These are phyloP conservation scores for Leptomonas pyrrhocoris DNA, from an alignment of 208 protist species.

Conservation along the genomic window DNA sequence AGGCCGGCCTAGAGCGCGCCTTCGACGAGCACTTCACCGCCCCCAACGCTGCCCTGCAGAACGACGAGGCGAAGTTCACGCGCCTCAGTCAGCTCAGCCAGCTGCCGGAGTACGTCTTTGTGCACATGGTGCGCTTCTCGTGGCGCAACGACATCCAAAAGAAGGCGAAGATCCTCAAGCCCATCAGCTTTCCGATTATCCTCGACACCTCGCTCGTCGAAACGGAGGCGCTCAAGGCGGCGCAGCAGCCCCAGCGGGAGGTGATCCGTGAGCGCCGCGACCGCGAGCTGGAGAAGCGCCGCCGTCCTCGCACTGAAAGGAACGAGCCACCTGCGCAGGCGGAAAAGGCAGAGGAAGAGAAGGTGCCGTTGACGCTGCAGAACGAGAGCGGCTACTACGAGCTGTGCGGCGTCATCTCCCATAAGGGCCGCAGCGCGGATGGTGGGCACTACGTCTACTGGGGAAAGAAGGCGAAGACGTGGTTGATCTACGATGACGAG, in stretches of 20 bases:
- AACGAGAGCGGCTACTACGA: conserved; percentile 89
- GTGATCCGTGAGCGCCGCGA: conserved; percentile 54
- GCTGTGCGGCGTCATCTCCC: conserved; percentile 89
- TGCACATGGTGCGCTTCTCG: conserved; percentile 92
- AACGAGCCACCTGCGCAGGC: conserved; percentile 1
- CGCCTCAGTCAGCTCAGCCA: conserved; percentile 50
- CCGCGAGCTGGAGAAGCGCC: conserved; percentile 55
- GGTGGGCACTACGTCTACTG: conserved; percentile 93
- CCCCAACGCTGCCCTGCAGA: conserved; percentile 42
- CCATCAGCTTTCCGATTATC: conserved; percentile 77
- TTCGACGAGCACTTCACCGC: conserved; percentile 72
- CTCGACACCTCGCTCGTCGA: conserved; percentile 66
- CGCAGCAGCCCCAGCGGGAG: conserved; percentile 42
- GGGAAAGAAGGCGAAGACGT: conserved; percentile 72
- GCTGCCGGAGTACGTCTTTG: conserved; percentile 85
- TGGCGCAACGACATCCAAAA: conserved; percentile 83
- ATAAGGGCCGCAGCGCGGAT: conserved; percentile 91
- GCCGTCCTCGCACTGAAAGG: conserved; percentile 28
- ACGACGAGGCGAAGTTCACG: conserved; percentile 53
- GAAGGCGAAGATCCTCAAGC: conserved; percentile 88
- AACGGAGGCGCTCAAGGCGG: conserved; percentile 60
- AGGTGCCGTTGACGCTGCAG: conserved; percentile 28
- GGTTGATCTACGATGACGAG: conserved; percentile 82
- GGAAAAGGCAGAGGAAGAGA: conserved; percentile 18
- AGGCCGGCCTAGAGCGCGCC: conserved; percentile 70